These are phyloP conservation scores for Clonostachys solani DNA, from an alignment of 2,329 filamentous ascomycete genomes.

Conservation along the genomic window DNA sequence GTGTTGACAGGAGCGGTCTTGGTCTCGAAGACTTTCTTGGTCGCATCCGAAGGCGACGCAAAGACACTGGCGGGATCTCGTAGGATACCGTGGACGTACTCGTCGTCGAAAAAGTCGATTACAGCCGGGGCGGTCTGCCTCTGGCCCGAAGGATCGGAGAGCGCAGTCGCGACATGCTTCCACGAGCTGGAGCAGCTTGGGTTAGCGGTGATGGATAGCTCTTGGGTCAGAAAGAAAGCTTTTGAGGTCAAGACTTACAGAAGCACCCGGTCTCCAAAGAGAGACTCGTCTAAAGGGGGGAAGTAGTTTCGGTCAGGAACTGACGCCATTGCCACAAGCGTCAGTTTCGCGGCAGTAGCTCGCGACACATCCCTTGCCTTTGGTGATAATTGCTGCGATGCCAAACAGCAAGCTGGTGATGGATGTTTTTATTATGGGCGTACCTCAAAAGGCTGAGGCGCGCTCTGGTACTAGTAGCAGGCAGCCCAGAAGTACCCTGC, in stretches of 20 bases:
- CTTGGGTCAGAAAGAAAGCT: not conserved
- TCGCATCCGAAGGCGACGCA: conserved; percentile 52
- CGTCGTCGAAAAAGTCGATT: conserved; percentile 66
- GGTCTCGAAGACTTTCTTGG: conserved; percentile 72
- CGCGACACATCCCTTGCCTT: conserved; percentile 28
- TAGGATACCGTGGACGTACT: conserved; percentile 64
- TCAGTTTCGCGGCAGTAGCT: conserved; percentile 36
- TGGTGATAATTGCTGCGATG: conserved; percentile 1
- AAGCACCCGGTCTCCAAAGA: conserved; percentile 74
- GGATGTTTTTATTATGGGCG: conserved; percentile 9
- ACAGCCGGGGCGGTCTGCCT: conserved; percentile 50
- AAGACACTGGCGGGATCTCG: conserved; percentile 67
- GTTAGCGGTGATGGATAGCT: conserved; percentile 6
- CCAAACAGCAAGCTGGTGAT: conserved; percentile 11
- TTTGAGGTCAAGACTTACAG: conserved; percentile 55
- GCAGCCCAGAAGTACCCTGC: too few species aligned
- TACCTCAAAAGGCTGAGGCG: not conserved
- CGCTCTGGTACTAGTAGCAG: not conserved
- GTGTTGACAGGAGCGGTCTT: conserved; percentile 86
- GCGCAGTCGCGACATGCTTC: conserved; percentile 53
- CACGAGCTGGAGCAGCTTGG: conserved; percentile 46
- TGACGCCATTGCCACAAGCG: conserved; percentile 64
- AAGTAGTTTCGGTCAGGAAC: conserved; percentile 70
- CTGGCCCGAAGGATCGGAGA: conserved; percentile 52
- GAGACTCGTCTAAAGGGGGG: conserved; percentile 79